A percentile compares a stretch with the other conserved stretches of the same genome.
These are phyloP conservation scores for Platanthera zijinensis DNA, from an alignment of 106 monocot genomes.

Conservation along the genomic window DNA sequence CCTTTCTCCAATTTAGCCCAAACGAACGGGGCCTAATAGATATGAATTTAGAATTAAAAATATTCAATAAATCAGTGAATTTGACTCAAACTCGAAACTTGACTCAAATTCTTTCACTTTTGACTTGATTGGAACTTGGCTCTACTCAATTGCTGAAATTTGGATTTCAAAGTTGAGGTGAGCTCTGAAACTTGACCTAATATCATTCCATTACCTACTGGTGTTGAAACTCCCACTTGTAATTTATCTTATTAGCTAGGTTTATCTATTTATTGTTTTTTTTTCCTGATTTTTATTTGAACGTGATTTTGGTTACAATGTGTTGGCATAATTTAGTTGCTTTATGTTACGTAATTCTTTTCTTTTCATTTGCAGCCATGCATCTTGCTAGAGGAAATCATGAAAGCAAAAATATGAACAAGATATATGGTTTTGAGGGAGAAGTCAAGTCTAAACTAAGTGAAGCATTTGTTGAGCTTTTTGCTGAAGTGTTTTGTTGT, in stretches of 20 bases:
- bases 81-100: too few species aligned
- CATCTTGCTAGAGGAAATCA: constrained; percentile 91
- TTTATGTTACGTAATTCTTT: constrained; percentile 6
- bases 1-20: too few species aligned
- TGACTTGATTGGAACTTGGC: too few species aligned
- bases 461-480: constrained; percentile 89
- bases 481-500: constrained; percentile 95
- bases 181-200: too few species aligned
- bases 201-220: not conserved
- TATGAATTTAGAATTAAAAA: too few species aligned
- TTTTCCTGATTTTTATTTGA: not conserved
- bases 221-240: not conserved
- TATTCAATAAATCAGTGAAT: too few species aligned
- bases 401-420: constrained; percentile 98
- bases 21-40: too few species aligned
- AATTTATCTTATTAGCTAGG: not conserved
- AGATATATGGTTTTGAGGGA: constrained; percentile 99
- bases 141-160: too few species aligned
- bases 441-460: constrained; percentile 91
- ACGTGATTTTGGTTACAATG: not conserved
- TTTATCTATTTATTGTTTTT: not conserved
- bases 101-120: too few species aligned
- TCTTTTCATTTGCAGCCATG: constrained; percentile 48
- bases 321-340: not conserved
- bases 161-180: too few species aligned